These are phyloP conservation scores for Chlorella sp. DNA, from an alignment of 139 green algal species.

Conservation along the genomic window DNA sequence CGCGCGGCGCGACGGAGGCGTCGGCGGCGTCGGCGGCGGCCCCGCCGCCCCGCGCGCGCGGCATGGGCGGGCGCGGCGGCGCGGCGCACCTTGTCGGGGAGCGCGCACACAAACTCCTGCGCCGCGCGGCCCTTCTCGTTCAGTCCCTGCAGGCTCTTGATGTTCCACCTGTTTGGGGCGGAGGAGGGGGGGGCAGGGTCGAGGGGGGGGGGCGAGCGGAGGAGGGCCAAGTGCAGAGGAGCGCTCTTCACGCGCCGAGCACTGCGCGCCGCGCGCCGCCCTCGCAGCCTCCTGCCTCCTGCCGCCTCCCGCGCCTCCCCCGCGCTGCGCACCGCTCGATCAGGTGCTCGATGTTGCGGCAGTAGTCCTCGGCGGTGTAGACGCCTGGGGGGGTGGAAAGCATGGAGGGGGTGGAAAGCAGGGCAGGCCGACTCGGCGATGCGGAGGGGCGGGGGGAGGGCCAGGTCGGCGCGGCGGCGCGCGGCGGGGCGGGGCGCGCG, in stretches of 20 bases:
- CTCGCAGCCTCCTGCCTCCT: not conserved
- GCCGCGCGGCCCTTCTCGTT: too few species aligned
- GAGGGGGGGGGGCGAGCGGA: not conserved
- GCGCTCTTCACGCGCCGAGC: not conserved
- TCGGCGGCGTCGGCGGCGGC: too few species aligned
- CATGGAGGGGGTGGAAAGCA: not conserved
- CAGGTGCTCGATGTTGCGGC: slow-evolving; percentile 90
- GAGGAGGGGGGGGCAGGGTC: not conserved
- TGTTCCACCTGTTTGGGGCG: too few species aligned
- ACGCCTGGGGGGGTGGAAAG: slow-evolving; percentile 24
- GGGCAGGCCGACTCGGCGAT: not conserved
- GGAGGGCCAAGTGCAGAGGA: not conserved
- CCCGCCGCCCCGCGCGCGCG: too few species aligned
- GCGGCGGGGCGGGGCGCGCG: not conserved
- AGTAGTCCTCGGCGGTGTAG: slow-evolving; percentile 92
- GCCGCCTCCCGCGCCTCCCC: not conserved
- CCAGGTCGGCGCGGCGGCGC: not conserved
- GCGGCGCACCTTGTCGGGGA: too few species aligned
- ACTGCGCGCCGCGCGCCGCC: not conserved
- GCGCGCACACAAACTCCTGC: too few species aligned
- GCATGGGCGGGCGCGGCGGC: too few species aligned
- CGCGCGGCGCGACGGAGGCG: too few species aligned
- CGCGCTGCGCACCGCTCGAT: slow-evolving; percentile 70
- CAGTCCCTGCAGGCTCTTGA: too few species aligned
- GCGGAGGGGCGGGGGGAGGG: not conserved